Evolutionary conservation across 73 alveolate genomes (phyloP).

Genomic region (Paramecium primaurelia): DNA sequence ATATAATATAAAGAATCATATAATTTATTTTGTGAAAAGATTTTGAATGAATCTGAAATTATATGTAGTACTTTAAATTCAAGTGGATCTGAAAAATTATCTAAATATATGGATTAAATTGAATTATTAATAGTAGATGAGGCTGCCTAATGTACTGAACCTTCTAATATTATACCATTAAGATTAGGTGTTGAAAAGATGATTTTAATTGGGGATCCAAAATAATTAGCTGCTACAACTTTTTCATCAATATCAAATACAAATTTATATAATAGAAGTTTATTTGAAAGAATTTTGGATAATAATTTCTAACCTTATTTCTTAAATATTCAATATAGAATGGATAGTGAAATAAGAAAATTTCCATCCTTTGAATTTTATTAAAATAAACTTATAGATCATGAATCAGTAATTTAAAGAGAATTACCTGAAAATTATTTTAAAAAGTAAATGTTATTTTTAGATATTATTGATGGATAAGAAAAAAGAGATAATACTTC

Average conservation of each 20-base stretch:
- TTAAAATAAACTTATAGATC: conserved; percentile 60
- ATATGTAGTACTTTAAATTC: conserved; percentile 45
- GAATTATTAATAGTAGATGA: conserved; percentile 54
- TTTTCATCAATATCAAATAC: conserved; percentile 75
- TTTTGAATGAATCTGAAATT: background rate
- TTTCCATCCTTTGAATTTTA: conserved; percentile 75
- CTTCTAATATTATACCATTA: conserved; percentile 46
- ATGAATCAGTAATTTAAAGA: conserved; percentile 41
- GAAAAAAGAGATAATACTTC: conserved; percentile 63
- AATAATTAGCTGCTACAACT: conserved; percentile 94
- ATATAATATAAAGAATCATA: background rate
- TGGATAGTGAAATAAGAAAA: conserved; percentile 77
- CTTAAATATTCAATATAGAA: conserved; percentile 74
- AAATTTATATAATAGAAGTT: conserved; percentile 78
- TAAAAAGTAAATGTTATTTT: conserved; percentile 57
- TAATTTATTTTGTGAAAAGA: background rate
- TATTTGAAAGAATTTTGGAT: conserved; percentile 90
- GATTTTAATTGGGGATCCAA: conserved; percentile 84
- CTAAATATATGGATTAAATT: conserved; percentile 35
- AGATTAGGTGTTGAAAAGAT: conserved; percentile 14
- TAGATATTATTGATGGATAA: conserved; percentile 43
- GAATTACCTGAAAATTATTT: conserved; percentile 62
- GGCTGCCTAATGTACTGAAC: conserved; percentile 61
- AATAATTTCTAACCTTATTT: conserved; percentile 71
- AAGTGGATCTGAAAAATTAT: conserved; percentile 28